These are phyloP conservation scores for Escallonia rubra DNA, from an alignment of 129 eudicot species.

Conservation along the genomic window DNA sequence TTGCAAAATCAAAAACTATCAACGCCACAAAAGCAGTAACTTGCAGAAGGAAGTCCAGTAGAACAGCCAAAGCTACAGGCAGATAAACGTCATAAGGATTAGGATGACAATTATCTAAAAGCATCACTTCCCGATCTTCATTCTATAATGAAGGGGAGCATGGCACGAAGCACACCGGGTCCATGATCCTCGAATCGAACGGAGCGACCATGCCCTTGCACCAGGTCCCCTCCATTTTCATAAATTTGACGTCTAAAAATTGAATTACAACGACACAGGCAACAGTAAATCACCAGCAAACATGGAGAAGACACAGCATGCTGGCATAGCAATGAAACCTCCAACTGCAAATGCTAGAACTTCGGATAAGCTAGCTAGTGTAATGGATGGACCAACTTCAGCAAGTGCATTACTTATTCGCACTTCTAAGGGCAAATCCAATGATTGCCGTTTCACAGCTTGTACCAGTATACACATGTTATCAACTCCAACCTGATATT, in stretches of 20 bases:
- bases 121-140: background rate
- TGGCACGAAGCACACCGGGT: no score
- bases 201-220: no score
- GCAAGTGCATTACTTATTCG: conserved; percentile 63
- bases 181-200: no score
- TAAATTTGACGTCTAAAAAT: background rate
- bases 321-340: conserved; percentile 72
- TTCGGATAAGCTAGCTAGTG: conserved; percentile 65
- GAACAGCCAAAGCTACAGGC: conserved; percentile 57
- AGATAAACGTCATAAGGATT: conserved; percentile 4
- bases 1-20: conserved; percentile 48
- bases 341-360: conserved; percentile 77
- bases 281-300: conserved; percentile 43
- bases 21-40: conserved; percentile 72
- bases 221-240: background rate
- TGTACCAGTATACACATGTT: conserved; percentile 73
- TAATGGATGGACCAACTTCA: conserved; percentile 72
- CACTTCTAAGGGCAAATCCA: conserved; percentile 49
- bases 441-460: conserved; percentile 56
- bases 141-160: no score
- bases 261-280: background rate
- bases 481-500: conserved; percentile 63
- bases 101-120: background rate
- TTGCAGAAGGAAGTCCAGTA: conserved; percentile 70
- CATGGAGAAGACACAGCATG: conserved; percentile 73